These are phyloP conservation scores for Colletotrichum sp. DNA, from an alignment of 2,329 filamentous ascomycete genomes.

Conservation along the genomic window DNA sequence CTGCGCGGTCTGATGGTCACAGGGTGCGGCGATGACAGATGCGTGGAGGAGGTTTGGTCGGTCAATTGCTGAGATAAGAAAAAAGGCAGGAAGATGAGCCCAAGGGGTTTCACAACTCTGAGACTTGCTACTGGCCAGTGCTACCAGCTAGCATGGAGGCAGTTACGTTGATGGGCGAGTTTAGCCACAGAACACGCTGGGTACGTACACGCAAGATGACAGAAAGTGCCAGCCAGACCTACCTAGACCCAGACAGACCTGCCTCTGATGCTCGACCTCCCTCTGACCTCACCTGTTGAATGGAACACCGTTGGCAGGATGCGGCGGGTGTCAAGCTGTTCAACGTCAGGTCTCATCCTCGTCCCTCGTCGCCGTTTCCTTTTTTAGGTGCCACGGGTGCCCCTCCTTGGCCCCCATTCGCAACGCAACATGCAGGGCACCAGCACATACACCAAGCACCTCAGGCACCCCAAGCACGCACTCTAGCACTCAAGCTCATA, in stretches of 20 bases:
- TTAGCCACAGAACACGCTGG: neutral
- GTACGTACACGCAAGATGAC: neutral
- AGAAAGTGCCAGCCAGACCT: neutral
- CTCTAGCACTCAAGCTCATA: neutral
- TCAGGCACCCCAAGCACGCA: neutral
- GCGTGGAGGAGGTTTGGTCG: slow-evolving; percentile 7
- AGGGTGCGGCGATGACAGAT: slow-evolving; percentile 20
- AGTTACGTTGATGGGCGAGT: neutral
- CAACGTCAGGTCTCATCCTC: neutral
- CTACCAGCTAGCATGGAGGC: neutral
- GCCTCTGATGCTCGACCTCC: neutral
- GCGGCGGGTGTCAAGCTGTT: neutral
- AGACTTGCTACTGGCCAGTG: slow-evolving; percentile 10
- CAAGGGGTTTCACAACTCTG: slow-evolving; percentile 8
- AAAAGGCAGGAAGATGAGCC: neutral
- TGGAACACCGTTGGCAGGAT: neutral
- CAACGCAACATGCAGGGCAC: neutral
- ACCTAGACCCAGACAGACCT: neutral
- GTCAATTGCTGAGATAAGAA: slow-evolving; percentile 20
- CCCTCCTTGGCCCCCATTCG: slow-evolving; percentile 9
- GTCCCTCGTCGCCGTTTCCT: neutral
- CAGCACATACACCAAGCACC: neutral
- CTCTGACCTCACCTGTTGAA: neutral
- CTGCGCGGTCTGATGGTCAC: slow-evolving; percentile 17
- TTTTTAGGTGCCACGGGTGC: slow-evolving; percentile 18